A percentile compares a stretch with the other conserved stretches of the same genome.
Evolutionary conservation across 306 rosid genomes (phyloP).

Genomic region (Boehmeria nivea): DNA sequence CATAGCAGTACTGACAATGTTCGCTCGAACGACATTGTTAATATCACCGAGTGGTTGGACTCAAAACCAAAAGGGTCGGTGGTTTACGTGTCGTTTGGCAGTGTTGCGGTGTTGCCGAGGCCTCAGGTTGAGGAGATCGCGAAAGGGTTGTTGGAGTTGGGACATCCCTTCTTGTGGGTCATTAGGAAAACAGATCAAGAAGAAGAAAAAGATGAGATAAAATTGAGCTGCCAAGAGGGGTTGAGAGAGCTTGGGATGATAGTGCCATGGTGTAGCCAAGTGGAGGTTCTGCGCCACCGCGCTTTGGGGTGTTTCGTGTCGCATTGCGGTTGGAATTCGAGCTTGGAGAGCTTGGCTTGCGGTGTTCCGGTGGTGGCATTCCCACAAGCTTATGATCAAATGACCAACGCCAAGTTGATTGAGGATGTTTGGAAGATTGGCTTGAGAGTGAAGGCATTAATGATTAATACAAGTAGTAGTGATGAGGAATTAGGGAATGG

Average conservation of each 20-base stretch:
- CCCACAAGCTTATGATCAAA: constrained; percentile 26
- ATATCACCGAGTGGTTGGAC: constrained; percentile 49
- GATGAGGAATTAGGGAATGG: constrained; percentile 19
- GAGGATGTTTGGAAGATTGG: constrained; percentile 36
- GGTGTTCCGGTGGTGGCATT: constrained; percentile 32
- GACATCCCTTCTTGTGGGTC: constrained; percentile 51
- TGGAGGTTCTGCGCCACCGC: constrained; percentile 19
- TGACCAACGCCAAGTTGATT: constrained; percentile 30
- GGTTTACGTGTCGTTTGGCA: constrained; percentile 58
- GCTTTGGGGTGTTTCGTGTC: constrained; percentile 28
- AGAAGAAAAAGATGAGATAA: not conserved
- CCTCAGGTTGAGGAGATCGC: constrained; percentile 58
- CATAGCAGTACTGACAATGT: too few relatives aligned
- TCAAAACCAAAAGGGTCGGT: constrained; percentile 41
- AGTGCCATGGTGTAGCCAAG: constrained; percentile 31
- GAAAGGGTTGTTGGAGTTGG: constrained; percentile 41
- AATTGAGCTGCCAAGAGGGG: constrained; percentile 9
- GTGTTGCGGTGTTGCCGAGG: constrained; percentile 25
- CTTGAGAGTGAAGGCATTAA: constrained; percentile 17
- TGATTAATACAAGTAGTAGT: too few relatives aligned
- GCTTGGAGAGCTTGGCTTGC: constrained; percentile 20
- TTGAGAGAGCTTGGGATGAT: constrained; percentile 22
- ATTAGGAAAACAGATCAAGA: constrained; percentile 13
- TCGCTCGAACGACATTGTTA: not conserved
- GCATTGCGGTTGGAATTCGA: constrained; percentile 43